A percentile compares a stretch with the other conserved stretches of the same genome.
These are phyloP conservation scores for Eleusine indica DNA, from an alignment of 176 grass and related monocot genomes.

Conservation along the genomic window DNA sequence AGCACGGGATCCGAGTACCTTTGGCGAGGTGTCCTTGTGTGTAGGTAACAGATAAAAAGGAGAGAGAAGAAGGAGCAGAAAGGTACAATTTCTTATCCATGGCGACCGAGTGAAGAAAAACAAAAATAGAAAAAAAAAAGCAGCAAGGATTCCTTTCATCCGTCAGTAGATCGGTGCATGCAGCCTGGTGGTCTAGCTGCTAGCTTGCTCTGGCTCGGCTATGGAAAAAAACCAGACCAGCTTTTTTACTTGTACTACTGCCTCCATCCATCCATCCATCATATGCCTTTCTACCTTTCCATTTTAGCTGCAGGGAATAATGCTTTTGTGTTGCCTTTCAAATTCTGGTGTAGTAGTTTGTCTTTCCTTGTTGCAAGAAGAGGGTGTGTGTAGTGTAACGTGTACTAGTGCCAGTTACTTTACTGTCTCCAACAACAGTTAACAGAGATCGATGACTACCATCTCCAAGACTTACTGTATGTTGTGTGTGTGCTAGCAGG, in stretches of 20 bases:
- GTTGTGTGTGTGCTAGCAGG: neutral
- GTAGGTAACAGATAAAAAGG: slow-evolving; percentile 36
- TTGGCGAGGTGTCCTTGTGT: slow-evolving; percentile 38
- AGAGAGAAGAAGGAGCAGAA: slow-evolving; percentile 23
- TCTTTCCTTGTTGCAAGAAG: neutral
- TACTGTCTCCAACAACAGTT: slow-evolving; percentile 26
- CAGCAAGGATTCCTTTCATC: slow-evolving; percentile 20
- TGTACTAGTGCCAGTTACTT: neutral
- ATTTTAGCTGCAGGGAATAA: slow-evolving; percentile 40
- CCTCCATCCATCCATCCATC: slow-evolving; percentile 1
- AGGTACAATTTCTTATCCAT: neutral
- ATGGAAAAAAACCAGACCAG: slow-evolving; percentile 3
- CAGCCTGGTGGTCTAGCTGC: neutral
- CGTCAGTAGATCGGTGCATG: neutral
- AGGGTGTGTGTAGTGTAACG: neutral
- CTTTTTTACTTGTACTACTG: neutral
- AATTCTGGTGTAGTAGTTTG: neutral
- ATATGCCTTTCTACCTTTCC: slow-evolving; percentile 36
- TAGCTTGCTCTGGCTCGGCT: neutral
- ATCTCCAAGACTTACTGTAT: slow-evolving; percentile 14
- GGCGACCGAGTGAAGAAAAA: neutral
- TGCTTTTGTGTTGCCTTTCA: neutral
- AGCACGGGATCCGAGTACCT: neutral
- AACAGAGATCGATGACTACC: slow-evolving; percentile 26
- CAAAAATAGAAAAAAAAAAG: too few species aligned